phyloP scores from a whole-genome alignment of 1,139 yeast species.

The Citeromyces hawaiiensis region DNA sequence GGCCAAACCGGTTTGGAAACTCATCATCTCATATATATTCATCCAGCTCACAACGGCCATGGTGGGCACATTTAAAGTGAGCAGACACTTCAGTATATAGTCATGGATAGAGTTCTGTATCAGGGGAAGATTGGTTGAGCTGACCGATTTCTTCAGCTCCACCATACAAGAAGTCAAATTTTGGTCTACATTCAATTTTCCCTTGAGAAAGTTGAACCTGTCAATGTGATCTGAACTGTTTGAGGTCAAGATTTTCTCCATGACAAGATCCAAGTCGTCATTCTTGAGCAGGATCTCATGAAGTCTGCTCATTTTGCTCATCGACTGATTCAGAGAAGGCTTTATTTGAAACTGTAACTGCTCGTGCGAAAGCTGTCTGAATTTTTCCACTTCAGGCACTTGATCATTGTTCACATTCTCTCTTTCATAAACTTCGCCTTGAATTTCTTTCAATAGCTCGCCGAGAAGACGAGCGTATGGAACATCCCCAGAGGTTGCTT shows the following conservation, averaged over 20 bases:
- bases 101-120: constrained; percentile 14
- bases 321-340: background rate
- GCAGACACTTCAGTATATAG: constrained; percentile 11
- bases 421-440: background rate
- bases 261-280: constrained; percentile 15
- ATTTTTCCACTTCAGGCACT: background rate
- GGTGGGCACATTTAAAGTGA: constrained; percentile 14
- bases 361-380: background rate
- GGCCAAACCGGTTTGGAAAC: constrained; percentile 15
- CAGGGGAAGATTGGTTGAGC: background rate
- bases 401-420: background rate
- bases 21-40: constrained; percentile 13
- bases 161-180: background rate
- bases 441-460: background rate
- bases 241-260: constrained; percentile 8
- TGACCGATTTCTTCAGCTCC: background rate
- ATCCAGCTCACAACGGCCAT: constrained; percentile 13
- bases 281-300: constrained; percentile 13
- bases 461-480: constrained; percentile 6
- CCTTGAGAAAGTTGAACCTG: constrained; percentile 15
- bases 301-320: background rate
- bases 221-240: constrained; percentile 11
- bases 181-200: constrained; percentile 14
- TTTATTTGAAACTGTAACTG: background rate
- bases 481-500: constrained; percentile 15